Conservation (phyloP, 331 rosid genomes). For the Erythrophleum ivorense region DNA sequence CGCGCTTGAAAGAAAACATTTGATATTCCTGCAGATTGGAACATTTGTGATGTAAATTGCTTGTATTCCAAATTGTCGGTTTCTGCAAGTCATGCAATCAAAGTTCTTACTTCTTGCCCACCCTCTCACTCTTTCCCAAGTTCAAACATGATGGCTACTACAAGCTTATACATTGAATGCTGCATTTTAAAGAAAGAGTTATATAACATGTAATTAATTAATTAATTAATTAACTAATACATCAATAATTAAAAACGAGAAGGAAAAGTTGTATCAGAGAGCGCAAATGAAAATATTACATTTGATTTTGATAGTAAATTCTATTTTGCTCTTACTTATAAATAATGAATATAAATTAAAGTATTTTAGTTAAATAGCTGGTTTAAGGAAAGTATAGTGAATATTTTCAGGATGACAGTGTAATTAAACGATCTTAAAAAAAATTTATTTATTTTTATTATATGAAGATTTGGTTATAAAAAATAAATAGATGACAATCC, state of each 20-base stretch:
- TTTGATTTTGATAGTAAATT: neutral
- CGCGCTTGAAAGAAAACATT: neutral
- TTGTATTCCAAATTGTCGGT: conserved; percentile 18
- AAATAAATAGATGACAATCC: no score
- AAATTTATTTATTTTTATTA: no score
- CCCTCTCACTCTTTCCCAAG: neutral
- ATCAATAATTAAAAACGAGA: neutral
- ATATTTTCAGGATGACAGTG: neutral
- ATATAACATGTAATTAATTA: neutral
- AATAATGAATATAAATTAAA: neutral
- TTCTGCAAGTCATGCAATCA: neutral
- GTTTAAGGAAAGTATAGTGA: neutral
- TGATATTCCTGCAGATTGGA: neutral
- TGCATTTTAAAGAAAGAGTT: neutral
- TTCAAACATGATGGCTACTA: conserved; percentile 17
- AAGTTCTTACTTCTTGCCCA: neutral
- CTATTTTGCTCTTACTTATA: neutral
- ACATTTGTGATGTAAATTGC: neutral
- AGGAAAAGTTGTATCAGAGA: neutral
- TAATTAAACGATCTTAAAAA: no score
- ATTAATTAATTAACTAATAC: neutral
- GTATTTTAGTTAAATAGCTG: neutral
- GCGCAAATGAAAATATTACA: neutral
- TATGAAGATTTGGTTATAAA: no score
- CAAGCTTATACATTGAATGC: neutral